Conservation (phyloP, 805 yeast genomes). For the Candida ortonii region DNA sequence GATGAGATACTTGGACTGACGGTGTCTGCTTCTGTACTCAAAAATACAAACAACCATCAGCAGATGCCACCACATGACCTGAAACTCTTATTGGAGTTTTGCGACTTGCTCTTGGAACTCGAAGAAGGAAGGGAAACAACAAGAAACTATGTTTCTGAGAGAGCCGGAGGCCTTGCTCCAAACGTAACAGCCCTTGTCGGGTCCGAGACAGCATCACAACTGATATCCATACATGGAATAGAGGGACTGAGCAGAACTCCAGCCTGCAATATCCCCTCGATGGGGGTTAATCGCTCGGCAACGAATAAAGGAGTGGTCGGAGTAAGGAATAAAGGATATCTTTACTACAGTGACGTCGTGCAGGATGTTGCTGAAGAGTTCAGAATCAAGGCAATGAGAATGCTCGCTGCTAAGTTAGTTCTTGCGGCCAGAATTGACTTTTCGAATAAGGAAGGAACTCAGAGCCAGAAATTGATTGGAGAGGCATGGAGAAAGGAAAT, state of each 20-base stretch:
- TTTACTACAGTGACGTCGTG: slow-evolving; percentile 59
- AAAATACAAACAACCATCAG: slow-evolving; percentile 21
- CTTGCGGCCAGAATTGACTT: slow-evolving; percentile 80
- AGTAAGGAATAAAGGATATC: slow-evolving; percentile 63
- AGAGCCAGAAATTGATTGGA: slow-evolving; percentile 45
- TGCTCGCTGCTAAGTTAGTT: slow-evolving; percentile 73
- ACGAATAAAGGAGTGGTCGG: slow-evolving; percentile 43
- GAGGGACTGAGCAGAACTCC: slow-evolving; percentile 65
- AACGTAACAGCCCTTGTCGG: slow-evolving; percentile 75
- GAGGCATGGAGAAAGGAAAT: slow-evolving; percentile 58
- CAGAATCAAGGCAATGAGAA: slow-evolving; percentile 69
- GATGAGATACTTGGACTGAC: slow-evolving; percentile 71
- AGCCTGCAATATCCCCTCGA: slow-evolving; percentile 76
- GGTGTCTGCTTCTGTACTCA: slow-evolving; percentile 63
- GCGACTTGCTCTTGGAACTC: slow-evolving; percentile 47
- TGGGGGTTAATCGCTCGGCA: slow-evolving; percentile 55
- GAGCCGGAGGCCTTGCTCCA: slow-evolving; percentile 68
- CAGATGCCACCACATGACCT: slow-evolving; percentile 31
- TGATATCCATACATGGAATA: slow-evolving; percentile 72
- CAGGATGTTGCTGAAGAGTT: slow-evolving; percentile 56
- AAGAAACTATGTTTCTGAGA: slow-evolving; percentile 52
- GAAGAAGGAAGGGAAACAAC: slow-evolving; percentile 42
- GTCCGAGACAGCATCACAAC: slow-evolving; percentile 65
- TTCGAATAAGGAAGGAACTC: slow-evolving; percentile 35
- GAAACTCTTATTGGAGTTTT: slow-evolving; percentile 39